Base-by-base conservation (phyloP, 1,139 yeast species). In the Yamadazyma atlantica region DNA sequence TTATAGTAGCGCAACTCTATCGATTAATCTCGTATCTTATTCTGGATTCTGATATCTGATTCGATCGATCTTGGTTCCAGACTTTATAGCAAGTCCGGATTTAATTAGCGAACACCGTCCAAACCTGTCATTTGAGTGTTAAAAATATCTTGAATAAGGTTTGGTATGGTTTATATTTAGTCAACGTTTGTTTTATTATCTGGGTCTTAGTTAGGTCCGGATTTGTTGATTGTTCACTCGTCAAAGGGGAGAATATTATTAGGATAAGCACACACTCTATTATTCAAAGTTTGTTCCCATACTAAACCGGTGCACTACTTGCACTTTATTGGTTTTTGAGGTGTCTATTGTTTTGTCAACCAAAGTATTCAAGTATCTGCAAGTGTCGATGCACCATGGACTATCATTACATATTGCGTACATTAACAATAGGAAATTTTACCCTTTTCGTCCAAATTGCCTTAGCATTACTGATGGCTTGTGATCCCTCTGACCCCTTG, bases 311-410 rank as follows among this genome's bases (percentile, higher is more conserved):
- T 28, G 21, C 30, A 14, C 12, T 10, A 14, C 17, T 16, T 28
- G 10, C 16, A 10, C 21, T 28, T 15, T 12, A 4, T 4, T 28
- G n/a, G n/a, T n/a, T n/a, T n/a, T n/a, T n/a, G n/a, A n/a, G n/a
- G n/a, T n/a, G n/a, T n/a, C n/a, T n/a, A n/a, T n/a, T n/a, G n/a
- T n/a, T n/a, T n/a, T n/a, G n/a, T n/a, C n/a, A n/a, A n/a, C n/a
- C n/a, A n/a, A n/a, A n/a, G n/a, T n/a, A n/a, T n/a, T n/a, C n/a
- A n/a, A n/a, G n/a, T n/a, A n/a, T n/a, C n/a, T n/a, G n/a, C n/a
- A n/a, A n/a, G n/a, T n/a, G n/a, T n/a, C n/a, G n/a, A 28, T 28
- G 30, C 30, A 21, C 12, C 30, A 28, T 15, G 5, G 21, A 8
- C 12, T 16, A 15, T 16, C 11, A 19, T 16, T 28, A 16, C 30